A percentile compares a stretch with the other conserved stretches of the same genome.
Evolutionary conservation across 139 green algal genomes (phyloP).

Genomic region (Micromonas pusilla): DNA sequence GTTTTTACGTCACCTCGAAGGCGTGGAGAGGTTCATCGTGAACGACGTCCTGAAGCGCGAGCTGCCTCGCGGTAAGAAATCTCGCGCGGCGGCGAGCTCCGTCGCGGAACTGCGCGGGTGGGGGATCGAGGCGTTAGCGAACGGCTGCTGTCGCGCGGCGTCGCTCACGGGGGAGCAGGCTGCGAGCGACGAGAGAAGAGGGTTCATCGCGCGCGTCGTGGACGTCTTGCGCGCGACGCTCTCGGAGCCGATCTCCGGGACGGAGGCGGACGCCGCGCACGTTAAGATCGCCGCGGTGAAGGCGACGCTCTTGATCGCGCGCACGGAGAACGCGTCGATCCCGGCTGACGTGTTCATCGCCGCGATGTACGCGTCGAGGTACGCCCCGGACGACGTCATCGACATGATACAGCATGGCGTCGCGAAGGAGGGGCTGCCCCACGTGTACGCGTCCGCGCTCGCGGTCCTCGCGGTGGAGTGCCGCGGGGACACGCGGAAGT

Average conservation of each 20-base stretch:
- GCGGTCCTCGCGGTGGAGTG: too few relatives aligned
- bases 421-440: too few relatives aligned
- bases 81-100: not conserved
- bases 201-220: constrained; percentile 1
- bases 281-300: not conserved
- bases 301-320: not conserved
- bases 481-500: too few relatives aligned
- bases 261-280: not conserved
- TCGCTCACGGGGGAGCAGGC: not conserved
- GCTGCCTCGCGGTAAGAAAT: not conserved
- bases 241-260: not conserved
- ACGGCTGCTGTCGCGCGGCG: not conserved
- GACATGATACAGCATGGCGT: too few relatives aligned
- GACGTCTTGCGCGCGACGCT: not conserved
- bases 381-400: too few relatives aligned
- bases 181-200: not conserved
- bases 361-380: not conserved
- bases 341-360: not conserved
- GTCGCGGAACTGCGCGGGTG: not conserved
- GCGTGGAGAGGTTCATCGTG: not conserved
- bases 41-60: not conserved
- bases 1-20: not conserved
- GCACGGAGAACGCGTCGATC: not conserved
- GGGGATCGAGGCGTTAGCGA: constrained; percentile 3
- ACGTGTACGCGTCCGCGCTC: too few relatives aligned